Conservation (phyloP, 192 early-diverging fungal genomes). For the Gaertneriomyces sp. region DNA sequence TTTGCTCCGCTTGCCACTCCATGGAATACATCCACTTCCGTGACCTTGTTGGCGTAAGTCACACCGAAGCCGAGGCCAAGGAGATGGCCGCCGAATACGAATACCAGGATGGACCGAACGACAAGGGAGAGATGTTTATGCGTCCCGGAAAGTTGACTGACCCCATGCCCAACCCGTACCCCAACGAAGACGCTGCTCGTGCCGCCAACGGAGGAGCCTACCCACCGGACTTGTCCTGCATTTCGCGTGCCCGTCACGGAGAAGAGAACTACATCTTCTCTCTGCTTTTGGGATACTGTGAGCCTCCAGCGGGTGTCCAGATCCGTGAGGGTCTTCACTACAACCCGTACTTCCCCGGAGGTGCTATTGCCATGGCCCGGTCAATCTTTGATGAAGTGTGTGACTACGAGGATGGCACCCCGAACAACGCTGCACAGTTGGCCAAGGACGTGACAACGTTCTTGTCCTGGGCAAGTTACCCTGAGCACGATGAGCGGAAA, state of each 20-base stretch:
- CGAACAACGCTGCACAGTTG: slow-evolving; percentile 92
- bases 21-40: slow-evolving; percentile 91
- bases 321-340: slow-evolving; percentile 95
- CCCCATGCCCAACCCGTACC: slow-evolving; percentile 83
- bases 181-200: slow-evolving; percentile 95
- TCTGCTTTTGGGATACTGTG: slow-evolving; percentile 90
- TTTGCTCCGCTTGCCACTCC: slow-evolving; percentile 96
- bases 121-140: slow-evolving; percentile 85
- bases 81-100: slow-evolving; percentile 89
- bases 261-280: slow-evolving; percentile 94
- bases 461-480: slow-evolving; percentile 93
- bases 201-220: slow-evolving; percentile 93
- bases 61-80: slow-evolving; percentile 89
- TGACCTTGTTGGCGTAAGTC: slow-evolving; percentile 91
- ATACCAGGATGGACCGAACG: slow-evolving; percentile 91
- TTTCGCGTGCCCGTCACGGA: slow-evolving; percentile 91
- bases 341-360: slow-evolving; percentile 99
- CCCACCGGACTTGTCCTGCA: slow-evolving; percentile 93
- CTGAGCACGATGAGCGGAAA: slow-evolving; percentile 95
- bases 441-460: slow-evolving; percentile 95
- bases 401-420: slow-evolving; percentile 96
- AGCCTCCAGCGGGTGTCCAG: slow-evolving; percentile 89
- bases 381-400: slow-evolving; percentile 89
- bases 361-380: slow-evolving; percentile 95
- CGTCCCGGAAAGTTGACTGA: slow-evolving; percentile 87